Percentiles rank a stretch among this genome's conserved stretches.
phyloP scores from a whole-genome alignment of 2,329 filamentous ascomycete genomes.

The Phyllosticta paracitricarpa region DNA sequence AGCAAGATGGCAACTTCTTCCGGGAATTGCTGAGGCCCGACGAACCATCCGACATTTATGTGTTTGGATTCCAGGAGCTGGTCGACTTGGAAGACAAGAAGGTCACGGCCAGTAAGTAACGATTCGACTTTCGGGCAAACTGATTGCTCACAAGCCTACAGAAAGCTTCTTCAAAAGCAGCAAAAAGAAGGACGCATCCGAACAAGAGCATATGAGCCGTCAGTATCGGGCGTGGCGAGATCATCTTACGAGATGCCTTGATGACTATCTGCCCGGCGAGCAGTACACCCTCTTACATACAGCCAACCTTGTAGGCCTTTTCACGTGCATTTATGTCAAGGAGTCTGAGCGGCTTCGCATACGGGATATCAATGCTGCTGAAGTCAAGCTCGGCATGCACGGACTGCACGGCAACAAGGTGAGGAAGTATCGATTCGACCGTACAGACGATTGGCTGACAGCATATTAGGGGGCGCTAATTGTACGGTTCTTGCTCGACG shows the following conservation, averaged over 20 bases:
- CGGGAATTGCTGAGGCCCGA: conserved; percentile 67
- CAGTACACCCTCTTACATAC: conserved; percentile 82
- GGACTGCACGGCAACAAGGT: conserved; percentile 90
- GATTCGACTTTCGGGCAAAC: conserved; percentile 12
- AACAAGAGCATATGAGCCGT: conserved; percentile 86
- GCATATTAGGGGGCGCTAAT: conserved; percentile 63
- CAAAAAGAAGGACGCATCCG: conserved; percentile 73
- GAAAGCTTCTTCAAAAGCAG: conserved; percentile 71
- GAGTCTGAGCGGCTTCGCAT: conserved; percentile 66
- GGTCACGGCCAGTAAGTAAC: conserved; percentile 68
- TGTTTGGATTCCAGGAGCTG: conserved; percentile 98
- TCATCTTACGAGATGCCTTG: conserved; percentile 70
- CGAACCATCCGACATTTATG: conserved; percentile 73
- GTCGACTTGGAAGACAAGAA: conserved; percentile 97
- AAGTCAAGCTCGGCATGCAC: conserved; percentile 94
- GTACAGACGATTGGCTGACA: neutral
- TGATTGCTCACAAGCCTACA: conserved; percentile 18
- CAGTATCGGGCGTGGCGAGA: conserved; percentile 96
- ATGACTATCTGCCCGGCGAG: conserved; percentile 70
- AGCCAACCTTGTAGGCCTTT: conserved; percentile 82
- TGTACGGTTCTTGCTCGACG: conserved; percentile 85
- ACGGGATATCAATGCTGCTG: conserved; percentile 63
- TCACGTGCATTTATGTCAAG: conserved; percentile 93
- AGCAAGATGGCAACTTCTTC: conserved; percentile 67
- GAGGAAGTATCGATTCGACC: conserved; percentile 10